Conservation (phyloP, 1,139 yeast species). For the Geotrichum europaeum region DNA sequence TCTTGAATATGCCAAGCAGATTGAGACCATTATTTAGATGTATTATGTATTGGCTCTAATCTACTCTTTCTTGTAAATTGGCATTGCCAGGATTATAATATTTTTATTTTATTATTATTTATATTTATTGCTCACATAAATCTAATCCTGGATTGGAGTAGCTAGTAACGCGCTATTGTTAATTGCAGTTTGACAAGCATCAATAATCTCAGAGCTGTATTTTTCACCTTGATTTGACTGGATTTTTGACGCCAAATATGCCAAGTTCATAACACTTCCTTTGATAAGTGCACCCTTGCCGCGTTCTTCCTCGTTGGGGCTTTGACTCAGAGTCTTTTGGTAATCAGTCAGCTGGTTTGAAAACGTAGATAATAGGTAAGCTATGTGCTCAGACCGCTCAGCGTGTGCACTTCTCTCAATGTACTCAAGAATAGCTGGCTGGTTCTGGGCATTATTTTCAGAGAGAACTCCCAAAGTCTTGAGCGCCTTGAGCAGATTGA, state of each 20-base stretch:
- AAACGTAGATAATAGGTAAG: constrained; percentile 7
- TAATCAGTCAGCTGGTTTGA: constrained; percentile 7
- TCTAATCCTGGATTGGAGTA: background rate
- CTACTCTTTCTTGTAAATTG: background rate
- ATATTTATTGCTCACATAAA: background rate
- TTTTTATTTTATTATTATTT: background rate
- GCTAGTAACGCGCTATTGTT: constrained; percentile 3
- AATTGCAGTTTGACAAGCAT: constrained; percentile 10
- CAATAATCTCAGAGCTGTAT: background rate
- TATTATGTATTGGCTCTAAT: background rate
- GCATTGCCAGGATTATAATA: background rate
- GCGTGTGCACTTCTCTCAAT: background rate
- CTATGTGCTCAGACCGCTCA: background rate
- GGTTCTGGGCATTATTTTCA: background rate
- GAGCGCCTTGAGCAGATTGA: constrained; percentile 19
- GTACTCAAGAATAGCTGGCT: background rate
- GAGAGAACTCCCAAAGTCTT: constrained; percentile 23
- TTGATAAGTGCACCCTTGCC: background rate
- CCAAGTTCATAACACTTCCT: background rate
- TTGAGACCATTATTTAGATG: constrained; percentile 69
- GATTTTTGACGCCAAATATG: background rate
- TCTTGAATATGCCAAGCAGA: constrained; percentile 74
- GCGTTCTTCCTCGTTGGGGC: background rate
- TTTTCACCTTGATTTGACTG: background rate
- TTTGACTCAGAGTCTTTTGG: background rate